Evolutionary conservation across 2,329 filamentous ascomycete genomes (phyloP).

Genomic region (Talaromyces sp.): DNA sequence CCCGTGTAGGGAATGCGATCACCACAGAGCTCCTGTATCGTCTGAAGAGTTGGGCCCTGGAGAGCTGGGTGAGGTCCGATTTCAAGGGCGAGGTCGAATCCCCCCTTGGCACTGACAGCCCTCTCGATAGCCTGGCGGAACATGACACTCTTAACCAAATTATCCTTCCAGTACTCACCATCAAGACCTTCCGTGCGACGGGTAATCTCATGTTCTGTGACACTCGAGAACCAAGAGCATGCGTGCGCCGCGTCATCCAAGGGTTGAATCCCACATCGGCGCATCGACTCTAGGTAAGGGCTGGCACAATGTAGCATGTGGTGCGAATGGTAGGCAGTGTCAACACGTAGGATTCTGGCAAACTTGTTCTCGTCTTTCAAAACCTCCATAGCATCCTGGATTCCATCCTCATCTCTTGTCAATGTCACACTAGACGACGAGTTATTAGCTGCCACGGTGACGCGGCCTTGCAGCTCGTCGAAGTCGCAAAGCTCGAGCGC

Average conservation of each 20-base stretch:
- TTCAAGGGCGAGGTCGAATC: constrained; percentile 19
- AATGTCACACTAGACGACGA: constrained; percentile 35
- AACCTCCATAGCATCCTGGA: constrained; percentile 21
- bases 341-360: constrained; percentile 29
- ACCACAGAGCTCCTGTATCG: not conserved
- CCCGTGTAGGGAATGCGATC: constrained; percentile 16
- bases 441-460: constrained; percentile 32
- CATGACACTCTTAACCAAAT: constrained; percentile 30
- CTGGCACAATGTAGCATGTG: constrained; percentile 35
- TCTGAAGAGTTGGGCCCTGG: constrained; percentile 21
- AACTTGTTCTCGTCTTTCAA: constrained; percentile 30
- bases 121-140: constrained; percentile 25
- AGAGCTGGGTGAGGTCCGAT: constrained; percentile 32
- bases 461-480: constrained; percentile 1
- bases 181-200: not conserved
- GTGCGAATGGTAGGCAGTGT: constrained; percentile 38
- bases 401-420: constrained; percentile 33
- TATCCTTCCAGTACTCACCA: constrained; percentile 30
- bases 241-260: too few species aligned
- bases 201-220: not conserved
- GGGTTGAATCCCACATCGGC: constrained; percentile 6
- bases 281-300: constrained; percentile 22
- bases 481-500: constrained; percentile 16
- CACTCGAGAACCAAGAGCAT: constrained; percentile 1
- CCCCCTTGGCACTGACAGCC: constrained; percentile 5